Conservation (phyloP, 805 yeast genomes). For the Saccharomyces jurei region DNA sequence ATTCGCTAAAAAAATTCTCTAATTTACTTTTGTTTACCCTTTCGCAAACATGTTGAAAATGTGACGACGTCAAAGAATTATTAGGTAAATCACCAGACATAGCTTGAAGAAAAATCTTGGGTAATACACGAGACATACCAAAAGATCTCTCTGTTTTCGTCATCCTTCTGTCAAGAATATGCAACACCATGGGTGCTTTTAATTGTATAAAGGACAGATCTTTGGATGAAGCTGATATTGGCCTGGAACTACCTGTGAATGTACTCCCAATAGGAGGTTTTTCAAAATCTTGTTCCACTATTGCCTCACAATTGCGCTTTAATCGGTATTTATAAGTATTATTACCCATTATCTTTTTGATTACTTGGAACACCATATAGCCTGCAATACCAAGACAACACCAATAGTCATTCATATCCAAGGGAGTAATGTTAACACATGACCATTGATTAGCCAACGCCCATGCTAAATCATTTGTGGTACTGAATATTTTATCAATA, state of each 20-base stretch:
- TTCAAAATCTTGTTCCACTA: slow-evolving; percentile 69
- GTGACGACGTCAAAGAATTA: slow-evolving; percentile 69
- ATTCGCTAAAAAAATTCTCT: slow-evolving; percentile 79
- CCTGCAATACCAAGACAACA: slow-evolving; percentile 76
- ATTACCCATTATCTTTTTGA: slow-evolving; percentile 65
- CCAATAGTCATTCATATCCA: slow-evolving; percentile 76
- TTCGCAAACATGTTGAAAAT: slow-evolving; percentile 91
- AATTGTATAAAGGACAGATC: slow-evolving; percentile 64
- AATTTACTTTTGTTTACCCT: slow-evolving; percentile 82
- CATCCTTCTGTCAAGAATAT: slow-evolving; percentile 83
- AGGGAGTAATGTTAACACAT: slow-evolving; percentile 83
- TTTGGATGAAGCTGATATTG: slow-evolving; percentile 20
- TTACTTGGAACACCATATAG: slow-evolving; percentile 71
- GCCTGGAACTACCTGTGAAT: slow-evolving; percentile 27
- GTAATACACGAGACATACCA: slow-evolving; percentile 84
- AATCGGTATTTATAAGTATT: slow-evolving; percentile 74
- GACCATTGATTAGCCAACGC: slow-evolving; percentile 87
- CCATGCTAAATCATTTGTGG: slow-evolving; percentile 60
- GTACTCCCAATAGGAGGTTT: slow-evolving; percentile 77
- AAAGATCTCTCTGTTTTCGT: slow-evolving; percentile 92
- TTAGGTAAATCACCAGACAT: slow-evolving; percentile 88
- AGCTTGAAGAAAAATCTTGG: slow-evolving; percentile 84
- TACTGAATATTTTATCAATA: slow-evolving; percentile 69
- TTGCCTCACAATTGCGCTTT: slow-evolving; percentile 52
- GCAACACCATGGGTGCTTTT: slow-evolving; percentile 80